A percentile compares a stretch with the other conserved stretches of the same genome.
phyloP scores from a whole-genome alignment of 805 yeast species.

The Monosporozyma aerobia region DNA sequence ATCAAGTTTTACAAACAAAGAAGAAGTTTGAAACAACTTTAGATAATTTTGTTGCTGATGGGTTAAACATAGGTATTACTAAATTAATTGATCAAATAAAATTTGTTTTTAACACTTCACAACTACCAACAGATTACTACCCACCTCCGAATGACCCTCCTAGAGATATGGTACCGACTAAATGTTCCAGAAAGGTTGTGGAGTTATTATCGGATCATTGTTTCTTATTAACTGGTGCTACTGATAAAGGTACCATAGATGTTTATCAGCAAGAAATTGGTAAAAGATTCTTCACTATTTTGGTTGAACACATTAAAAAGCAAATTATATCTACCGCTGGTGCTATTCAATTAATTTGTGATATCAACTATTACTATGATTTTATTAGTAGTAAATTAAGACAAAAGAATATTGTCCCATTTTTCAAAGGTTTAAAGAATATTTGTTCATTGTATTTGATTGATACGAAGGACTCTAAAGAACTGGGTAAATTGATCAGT shows the following conservation, averaged over 20 bases:
- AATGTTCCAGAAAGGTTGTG: constrained; percentile 57
- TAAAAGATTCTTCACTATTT: constrained; percentile 64
- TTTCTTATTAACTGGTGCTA: constrained; percentile 62
- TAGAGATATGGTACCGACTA: constrained; percentile 40
- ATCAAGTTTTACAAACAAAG: constrained; percentile 69
- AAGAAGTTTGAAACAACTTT: constrained; percentile 71
- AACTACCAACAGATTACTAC: constrained; percentile 53
- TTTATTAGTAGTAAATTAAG: constrained; percentile 53
- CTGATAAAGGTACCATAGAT: constrained; percentile 81
- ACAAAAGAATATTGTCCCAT: constrained; percentile 62
- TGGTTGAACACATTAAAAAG: constrained; percentile 69
- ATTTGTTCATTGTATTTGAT: constrained; percentile 79
- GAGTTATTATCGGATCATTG: constrained; percentile 62
- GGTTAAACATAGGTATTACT: constrained; percentile 85
- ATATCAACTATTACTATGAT: constrained; percentile 67
- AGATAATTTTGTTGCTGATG: constrained; percentile 87
- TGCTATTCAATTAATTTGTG: constrained; percentile 73
- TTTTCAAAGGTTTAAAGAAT: constrained; percentile 70
- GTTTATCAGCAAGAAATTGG: constrained; percentile 93
- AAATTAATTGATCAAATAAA: constrained; percentile 78
- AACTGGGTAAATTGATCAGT: constrained; percentile 72
- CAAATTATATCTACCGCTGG: constrained; percentile 71
- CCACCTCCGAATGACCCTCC: constrained; percentile 29
- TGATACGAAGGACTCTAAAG: constrained; percentile 57
- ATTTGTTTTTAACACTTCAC: constrained; percentile 44